phyloP scores from a whole-genome alignment of 208 protist genomes.

The Crithidia bombi region DNA sequence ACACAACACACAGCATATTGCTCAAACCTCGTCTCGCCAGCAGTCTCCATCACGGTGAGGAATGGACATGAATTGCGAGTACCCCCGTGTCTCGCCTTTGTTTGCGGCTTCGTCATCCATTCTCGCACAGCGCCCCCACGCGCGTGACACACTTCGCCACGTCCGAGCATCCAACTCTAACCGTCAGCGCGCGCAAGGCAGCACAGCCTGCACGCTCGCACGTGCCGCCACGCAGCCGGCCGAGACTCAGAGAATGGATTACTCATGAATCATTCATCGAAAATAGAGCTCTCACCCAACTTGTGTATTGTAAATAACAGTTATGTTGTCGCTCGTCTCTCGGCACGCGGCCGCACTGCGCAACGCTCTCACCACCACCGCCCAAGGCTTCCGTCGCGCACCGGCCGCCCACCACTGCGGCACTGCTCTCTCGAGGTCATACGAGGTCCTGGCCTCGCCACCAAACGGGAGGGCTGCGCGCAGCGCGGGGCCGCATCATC shows the following conservation, averaged over 20 bases:
- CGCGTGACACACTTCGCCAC: neutral
- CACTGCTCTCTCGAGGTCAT: neutral
- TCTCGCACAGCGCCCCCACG: neutral
- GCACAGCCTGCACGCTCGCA: too few species aligned
- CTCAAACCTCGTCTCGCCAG: too few species aligned
- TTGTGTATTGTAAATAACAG: constrained; percentile 37
- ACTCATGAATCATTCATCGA: constrained; percentile 47
- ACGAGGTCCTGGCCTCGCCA: neutral
- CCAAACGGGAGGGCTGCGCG: neutral
- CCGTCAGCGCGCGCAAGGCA: too few species aligned
- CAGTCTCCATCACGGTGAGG: too few species aligned
- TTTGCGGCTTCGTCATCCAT: neutral
- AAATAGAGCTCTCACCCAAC: constrained; percentile 47
- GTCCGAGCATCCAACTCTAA: too few species aligned
- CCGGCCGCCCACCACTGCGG: too few species aligned
- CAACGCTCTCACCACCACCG: too few species aligned
- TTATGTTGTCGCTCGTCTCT: constrained; percentile 38
- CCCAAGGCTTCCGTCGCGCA: too few species aligned
- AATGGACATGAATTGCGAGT: neutral
- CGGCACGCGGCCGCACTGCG: too few species aligned
- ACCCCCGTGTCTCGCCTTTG: constrained; percentile 3
- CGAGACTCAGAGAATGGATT: constrained; percentile 55
- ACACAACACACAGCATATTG: neutral
- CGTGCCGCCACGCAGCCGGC: neutral
- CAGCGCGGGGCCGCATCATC: neutral